Evolutionary conservation across 164 flowering plant genomes (phyloP).

Genomic region (Piper betle): DNA sequence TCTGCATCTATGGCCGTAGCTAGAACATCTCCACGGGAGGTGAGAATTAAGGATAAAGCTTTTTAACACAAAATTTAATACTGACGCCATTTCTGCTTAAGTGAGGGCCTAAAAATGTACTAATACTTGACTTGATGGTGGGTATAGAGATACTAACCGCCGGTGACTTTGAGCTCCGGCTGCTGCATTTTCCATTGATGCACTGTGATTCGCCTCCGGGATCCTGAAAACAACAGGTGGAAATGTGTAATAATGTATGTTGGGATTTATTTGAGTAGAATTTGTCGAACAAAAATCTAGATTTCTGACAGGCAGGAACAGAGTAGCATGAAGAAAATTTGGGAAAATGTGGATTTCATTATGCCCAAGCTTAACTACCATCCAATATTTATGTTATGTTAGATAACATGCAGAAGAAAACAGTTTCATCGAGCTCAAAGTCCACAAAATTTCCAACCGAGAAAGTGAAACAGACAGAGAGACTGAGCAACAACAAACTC

Average conservation of each 20-base stretch:
- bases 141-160: neutral
- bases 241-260: neutral
- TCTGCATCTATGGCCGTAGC: neutral
- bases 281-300: no score
- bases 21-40: neutral
- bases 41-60: neutral
- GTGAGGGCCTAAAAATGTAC: neutral
- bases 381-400: no score
- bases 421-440: neutral
- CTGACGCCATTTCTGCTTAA: no score
- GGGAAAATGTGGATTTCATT: neutral
- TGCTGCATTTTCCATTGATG: neutral
- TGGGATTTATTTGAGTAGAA: no score
- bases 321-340: neutral
- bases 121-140: neutral
- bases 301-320: neutral
- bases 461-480: slow-evolving; percentile 1
- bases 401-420: neutral
- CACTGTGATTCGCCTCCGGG: neutral
- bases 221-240: neutral
- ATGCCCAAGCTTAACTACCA: no score
- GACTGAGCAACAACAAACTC: no score
- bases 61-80: no score
- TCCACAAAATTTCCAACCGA: neutral
- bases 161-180: neutral